These are phyloP conservation scores for Fusarium graminum DNA, from an alignment of 2,329 filamentous ascomycete species.

Conservation along the genomic window DNA sequence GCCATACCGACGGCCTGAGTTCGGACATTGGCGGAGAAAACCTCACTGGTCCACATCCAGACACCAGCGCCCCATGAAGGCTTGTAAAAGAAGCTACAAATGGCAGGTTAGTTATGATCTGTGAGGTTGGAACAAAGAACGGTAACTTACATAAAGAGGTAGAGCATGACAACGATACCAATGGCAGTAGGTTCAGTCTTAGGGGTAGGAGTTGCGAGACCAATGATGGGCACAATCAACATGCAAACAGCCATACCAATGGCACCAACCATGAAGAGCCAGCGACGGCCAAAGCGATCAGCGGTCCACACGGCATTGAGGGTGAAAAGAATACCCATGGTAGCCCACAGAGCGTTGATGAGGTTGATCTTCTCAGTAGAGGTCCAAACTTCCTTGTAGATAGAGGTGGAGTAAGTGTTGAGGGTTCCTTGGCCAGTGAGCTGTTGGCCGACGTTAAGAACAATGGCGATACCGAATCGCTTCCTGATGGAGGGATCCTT, in stretches of 20 bases:
- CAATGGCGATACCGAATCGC: slow-evolving; percentile 73
- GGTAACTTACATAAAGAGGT: slow-evolving; percentile 64
- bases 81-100: slow-evolving; percentile 71
- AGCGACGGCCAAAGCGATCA: slow-evolving; percentile 77
- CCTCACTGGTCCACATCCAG: slow-evolving; percentile 78
- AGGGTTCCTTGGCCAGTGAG: slow-evolving; percentile 79
- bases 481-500: slow-evolving; percentile 77
- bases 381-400: slow-evolving; percentile 78
- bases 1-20: slow-evolving; percentile 78
- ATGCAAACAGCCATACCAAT: slow-evolving; percentile 78
- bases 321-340: slow-evolving; percentile 79
- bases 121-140: too few species aligned
- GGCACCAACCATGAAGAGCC: slow-evolving; percentile 76
- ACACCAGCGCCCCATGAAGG: slow-evolving; percentile 77
- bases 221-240: slow-evolving; percentile 68
- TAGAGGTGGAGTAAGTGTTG: slow-evolving; percentile 79
- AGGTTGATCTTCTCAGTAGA: slow-evolving; percentile 71
- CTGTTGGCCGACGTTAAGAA: slow-evolving; percentile 79
- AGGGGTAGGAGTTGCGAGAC: slow-evolving; percentile 64
- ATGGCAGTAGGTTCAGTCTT: slow-evolving; percentile 73
- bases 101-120: not conserved
- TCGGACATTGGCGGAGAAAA: slow-evolving; percentile 79
- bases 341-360: slow-evolving; percentile 81
- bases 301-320: slow-evolving; percentile 80
- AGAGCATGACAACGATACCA: slow-evolving; percentile 75